These are phyloP conservation scores for Fusarium sp. DNA, from an alignment of 2,329 filamentous ascomycete species.

Conservation along the genomic window DNA sequence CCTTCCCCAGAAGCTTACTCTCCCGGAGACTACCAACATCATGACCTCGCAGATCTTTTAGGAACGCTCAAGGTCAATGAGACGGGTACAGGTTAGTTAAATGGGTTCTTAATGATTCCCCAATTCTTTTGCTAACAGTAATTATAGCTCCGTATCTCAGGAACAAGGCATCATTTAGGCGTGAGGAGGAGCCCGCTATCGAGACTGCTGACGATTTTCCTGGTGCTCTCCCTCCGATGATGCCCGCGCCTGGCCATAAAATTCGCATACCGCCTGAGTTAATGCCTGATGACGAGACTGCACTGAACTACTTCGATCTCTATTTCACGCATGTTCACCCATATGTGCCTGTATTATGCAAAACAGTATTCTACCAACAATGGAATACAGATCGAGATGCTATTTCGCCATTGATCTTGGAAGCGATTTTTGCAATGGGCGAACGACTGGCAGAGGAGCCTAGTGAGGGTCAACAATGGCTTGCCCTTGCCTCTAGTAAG, in stretches of 20 bases:
- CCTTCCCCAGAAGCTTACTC: conserved; percentile 66
- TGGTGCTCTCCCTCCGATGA: conserved; percentile 75
- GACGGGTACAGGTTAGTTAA: conserved; percentile 80
- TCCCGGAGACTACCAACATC: conserved; percentile 74
- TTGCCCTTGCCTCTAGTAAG: conserved; percentile 86
- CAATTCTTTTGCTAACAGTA: conserved; percentile 10
- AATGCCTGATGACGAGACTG: conserved; percentile 89
- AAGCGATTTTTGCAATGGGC: conserved; percentile 91
- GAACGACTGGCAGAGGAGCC: conserved; percentile 86
- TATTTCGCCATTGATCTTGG: conserved; percentile 89
- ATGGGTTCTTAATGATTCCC: background rate
- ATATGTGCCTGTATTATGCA: conserved; percentile 90
- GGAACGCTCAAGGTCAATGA: conserved; percentile 90
- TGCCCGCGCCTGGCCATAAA: conserved; percentile 77
- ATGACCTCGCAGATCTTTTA: conserved; percentile 82
- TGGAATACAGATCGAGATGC: conserved; percentile 86
- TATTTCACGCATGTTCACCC: conserved; percentile 93
- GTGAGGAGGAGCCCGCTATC: conserved; percentile 72
- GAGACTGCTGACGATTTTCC: conserved; percentile 82
- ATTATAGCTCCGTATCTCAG: conserved; percentile 86
- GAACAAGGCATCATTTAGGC: conserved; percentile 64
- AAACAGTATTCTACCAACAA: conserved; percentile 84
- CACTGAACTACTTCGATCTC: conserved; percentile 86
- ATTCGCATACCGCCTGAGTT: conserved; percentile 91
- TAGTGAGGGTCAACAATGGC: conserved; percentile 89